Evolutionary conservation across 2,329 filamentous ascomycete genomes (phyloP).

Genomic region (Blastomyces silverae): DNA sequence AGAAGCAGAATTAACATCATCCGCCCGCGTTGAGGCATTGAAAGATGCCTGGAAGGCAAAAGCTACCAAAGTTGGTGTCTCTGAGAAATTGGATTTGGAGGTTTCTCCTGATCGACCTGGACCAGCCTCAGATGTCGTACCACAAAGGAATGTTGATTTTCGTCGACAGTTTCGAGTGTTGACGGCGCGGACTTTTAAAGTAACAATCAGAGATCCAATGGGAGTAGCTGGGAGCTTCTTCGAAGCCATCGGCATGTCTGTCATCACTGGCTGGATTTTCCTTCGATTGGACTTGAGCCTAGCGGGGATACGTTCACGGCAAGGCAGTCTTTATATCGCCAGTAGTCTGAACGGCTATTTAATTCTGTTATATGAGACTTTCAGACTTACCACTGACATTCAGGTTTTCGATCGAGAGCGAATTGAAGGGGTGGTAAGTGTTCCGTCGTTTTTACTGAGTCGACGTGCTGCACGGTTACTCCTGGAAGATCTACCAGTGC

Average conservation of each 20-base stretch:
- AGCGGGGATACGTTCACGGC: conserved; percentile 64
- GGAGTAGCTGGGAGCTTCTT: conserved; percentile 64
- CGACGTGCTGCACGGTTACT: conserved; percentile 61
- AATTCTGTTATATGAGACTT: conserved; percentile 68
- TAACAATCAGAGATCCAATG: conserved; percentile 69
- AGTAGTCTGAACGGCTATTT: conserved; percentile 68
- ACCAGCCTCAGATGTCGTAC: conserved; percentile 13
- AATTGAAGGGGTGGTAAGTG: conserved; percentile 63
- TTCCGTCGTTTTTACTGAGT: conserved; percentile 63
- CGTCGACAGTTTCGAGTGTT: conserved; percentile 58
- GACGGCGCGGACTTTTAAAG: conserved; percentile 61
- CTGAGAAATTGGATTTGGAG: conserved; percentile 12
- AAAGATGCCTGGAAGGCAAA: conserved; percentile 52
- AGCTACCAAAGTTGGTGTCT: conserved; percentile 11
- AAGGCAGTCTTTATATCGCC: conserved; percentile 66
- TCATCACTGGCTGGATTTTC: conserved; percentile 69
- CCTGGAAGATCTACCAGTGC: conserved; percentile 66
- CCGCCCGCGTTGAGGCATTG: conserved; percentile 54
- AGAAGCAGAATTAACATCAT: conserved; percentile 57
- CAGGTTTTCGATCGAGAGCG: conserved; percentile 68
- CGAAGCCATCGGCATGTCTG: conserved; percentile 63
- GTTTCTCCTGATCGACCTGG: background rate
- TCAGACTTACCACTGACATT: conserved; percentile 67
- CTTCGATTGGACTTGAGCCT: conserved; percentile 58
- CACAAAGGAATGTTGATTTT: conserved; percentile 49